phyloP scores from a whole-genome alignment of 2,329 filamentous ascomycete genomes.

The Dactylellina leptospora region DNA sequence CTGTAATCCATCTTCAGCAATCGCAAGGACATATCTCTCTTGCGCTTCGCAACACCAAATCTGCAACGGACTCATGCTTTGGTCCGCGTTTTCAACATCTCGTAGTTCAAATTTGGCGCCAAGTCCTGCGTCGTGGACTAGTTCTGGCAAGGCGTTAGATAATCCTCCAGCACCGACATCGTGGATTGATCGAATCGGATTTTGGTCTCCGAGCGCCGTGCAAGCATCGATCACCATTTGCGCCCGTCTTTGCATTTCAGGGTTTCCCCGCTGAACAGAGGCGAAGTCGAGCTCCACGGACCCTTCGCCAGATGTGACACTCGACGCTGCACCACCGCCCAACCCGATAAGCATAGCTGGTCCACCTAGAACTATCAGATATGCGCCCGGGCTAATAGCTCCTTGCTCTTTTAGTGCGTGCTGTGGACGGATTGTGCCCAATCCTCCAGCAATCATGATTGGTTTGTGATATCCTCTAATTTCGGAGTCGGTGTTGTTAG shows the following conservation, averaged over 20 bases:
- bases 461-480: slow-evolving; percentile 96
- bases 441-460: slow-evolving; percentile 96
- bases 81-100: slow-evolving; percentile 88
- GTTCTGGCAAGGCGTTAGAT: slow-evolving; percentile 83
- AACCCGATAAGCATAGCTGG: slow-evolving; percentile 98
- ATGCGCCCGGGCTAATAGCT: slow-evolving; percentile 84
- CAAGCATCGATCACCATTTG: slow-evolving; percentile 99
- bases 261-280: slow-evolving; percentile 95
- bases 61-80: slow-evolving; percentile 90
- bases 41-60: slow-evolving; percentile 99
- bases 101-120: slow-evolving; percentile 94
- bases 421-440: slow-evolving; percentile 89
- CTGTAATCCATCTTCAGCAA: slow-evolving; percentile 82
- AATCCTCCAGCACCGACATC: slow-evolving; percentile 94
- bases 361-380: slow-evolving; percentile 90
- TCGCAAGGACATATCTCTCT: slow-evolving; percentile 90
- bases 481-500: slow-evolving; percentile 69
- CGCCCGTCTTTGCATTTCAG: slow-evolving; percentile 91
- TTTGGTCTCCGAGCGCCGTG: slow-evolving; percentile 80
- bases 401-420: slow-evolving; percentile 85
- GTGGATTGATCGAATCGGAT: slow-evolving; percentile 95
- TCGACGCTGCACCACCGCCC: slow-evolving; percentile 93
- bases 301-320: slow-evolving; percentile 84
- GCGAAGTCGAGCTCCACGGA: slow-evolving; percentile 95
- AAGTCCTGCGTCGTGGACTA: slow-evolving; percentile 89